Conservation (phyloP, 179 eudicot genomes). For the Actinidia arguta region DNA sequence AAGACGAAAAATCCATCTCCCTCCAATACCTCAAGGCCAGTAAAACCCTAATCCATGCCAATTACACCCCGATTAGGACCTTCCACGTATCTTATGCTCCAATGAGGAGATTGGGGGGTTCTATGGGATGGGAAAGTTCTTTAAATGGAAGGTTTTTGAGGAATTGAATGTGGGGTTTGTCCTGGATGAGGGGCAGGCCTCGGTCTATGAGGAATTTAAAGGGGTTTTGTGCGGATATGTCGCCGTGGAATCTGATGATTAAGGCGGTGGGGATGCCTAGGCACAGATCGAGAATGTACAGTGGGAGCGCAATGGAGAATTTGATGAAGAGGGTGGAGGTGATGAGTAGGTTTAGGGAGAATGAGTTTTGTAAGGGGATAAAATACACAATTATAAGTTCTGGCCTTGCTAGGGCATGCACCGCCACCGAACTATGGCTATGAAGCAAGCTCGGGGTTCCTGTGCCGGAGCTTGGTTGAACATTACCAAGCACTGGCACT, state of each 20-base stretch:
- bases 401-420: no score
- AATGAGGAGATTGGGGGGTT: conserved; percentile 92
- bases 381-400: no score
- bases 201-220: conserved; percentile 63
- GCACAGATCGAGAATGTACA: conserved; percentile 86
- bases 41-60: conserved; percentile 36
- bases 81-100: conserved; percentile 77
- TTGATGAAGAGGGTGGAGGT: conserved; percentile 84
- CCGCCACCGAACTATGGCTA: no score
- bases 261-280: conserved; percentile 77
- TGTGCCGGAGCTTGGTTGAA: no score
- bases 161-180: conserved; percentile 77
- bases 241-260: conserved; percentile 82
- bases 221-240: conserved; percentile 80
- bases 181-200: conserved; percentile 91
- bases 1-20: conserved; percentile 88
- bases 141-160: conserved; percentile 49
- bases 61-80: conserved; percentile 57
- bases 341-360: conserved; percentile 69
- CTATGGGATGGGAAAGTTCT: conserved; percentile 74
- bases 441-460: no score
- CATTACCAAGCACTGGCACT: no score
- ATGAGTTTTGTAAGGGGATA: conserved; percentile 35
- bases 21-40: conserved; percentile 86
- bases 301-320: conserved; percentile 80